Base-by-base conservation (phyloP, 2,329 filamentous ascomycete genomes). In the Claviceps digitariae region DNA sequence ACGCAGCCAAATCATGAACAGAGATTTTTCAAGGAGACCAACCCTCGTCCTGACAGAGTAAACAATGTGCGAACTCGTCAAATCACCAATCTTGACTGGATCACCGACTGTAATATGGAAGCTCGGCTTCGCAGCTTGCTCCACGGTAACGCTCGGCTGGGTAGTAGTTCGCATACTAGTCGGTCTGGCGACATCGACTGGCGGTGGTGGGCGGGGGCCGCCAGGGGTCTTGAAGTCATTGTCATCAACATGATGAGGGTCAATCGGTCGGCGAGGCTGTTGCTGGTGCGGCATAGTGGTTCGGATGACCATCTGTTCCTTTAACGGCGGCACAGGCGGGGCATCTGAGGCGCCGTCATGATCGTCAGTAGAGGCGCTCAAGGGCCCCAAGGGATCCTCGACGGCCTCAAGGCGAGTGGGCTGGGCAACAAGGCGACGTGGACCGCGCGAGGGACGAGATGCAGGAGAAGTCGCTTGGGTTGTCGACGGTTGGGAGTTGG, bases 41-140 rank as follows among this genome's bases (percentile, higher is more conserved):
- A 93, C 88, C 82, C 86, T 93, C 55, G 93, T 98, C 63, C 87
- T 81, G 58, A 98, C 93, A 62, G 89, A 89, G 71, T 98, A 98
- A 48, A 97, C 93, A 58, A 95, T 98, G 69, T 98, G 93, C 58
- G 90, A 95, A 68, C 87, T 95, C 9, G 93, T 96, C 67, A 97
- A 70, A 69, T 97, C 93, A 55, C 93, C 93, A 60, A 98, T 91
- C 73, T 97, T 98, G 71, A 96, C 90, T 53, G 93, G 93, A 70
- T 98, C 93, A 54, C 93, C 93, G 23, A 98, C 93, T 2, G 79
- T 83, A 62, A 98, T 97, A 50, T 87, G 75, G 69, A 97, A 98
- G 44, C 75, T 86, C 5, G 93, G 93, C 70, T 95, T 95, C 31
- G 91, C 84, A 48, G 93, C 93, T 72, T 95, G 87, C 69, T 97